These are phyloP conservation scores for Calonectria hongkongensis DNA, from an alignment of 2,329 filamentous ascomycete species.

Conservation along the genomic window DNA sequence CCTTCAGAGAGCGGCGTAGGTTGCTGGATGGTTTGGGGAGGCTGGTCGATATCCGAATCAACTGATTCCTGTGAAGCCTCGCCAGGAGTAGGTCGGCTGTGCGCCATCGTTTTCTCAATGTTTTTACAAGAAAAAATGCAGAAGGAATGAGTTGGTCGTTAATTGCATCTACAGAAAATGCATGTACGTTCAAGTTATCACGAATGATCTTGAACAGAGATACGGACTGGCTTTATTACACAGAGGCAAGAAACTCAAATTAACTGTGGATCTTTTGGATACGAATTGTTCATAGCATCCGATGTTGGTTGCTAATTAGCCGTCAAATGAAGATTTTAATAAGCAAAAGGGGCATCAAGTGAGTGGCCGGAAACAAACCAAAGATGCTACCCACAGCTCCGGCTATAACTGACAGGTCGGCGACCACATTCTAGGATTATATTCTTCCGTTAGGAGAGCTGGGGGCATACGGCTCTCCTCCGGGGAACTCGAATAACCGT, in stretches of 20 bases:
- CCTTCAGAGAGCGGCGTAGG: slow-evolving; percentile 61
- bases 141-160: neutral
- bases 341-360: neutral
- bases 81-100: neutral
- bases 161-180: neutral
- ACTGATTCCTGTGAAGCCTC: neutral
- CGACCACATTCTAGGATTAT: neutral
- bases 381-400: no score
- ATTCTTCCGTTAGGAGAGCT: neutral
- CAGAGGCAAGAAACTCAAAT: neutral
- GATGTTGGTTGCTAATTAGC: neutral
- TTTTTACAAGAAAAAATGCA: neutral
- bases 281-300: no score
- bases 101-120: neutral
- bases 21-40: neutral
- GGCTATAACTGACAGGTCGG: neutral
- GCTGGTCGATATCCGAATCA: neutral
- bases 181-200: neutral
- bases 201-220: neutral
- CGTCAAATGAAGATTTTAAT: neutral
- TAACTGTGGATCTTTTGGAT: neutral
- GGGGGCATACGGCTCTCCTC: neutral
- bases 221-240: neutral
- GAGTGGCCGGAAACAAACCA: neutral
- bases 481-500: neutral